These are phyloP conservation scores for Uronychia binucleata DNA, from an alignment of 73 alveolate species.

Conservation along the genomic window DNA sequence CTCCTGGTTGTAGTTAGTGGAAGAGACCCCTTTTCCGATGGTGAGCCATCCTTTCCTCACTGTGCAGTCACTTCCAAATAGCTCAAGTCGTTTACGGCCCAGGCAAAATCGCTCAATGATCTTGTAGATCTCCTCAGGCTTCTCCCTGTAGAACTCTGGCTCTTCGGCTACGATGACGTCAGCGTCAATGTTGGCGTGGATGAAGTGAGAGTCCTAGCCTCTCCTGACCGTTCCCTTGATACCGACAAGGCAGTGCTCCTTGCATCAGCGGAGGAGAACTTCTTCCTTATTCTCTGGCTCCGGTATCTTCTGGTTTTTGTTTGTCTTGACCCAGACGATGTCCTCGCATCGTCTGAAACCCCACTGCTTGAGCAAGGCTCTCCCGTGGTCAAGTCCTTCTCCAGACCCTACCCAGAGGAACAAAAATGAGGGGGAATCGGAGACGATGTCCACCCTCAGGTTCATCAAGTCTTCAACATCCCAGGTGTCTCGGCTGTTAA, in stretches of 20 bases:
- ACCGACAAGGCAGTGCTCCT: slow-evolving; percentile 97
- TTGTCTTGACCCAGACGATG: slow-evolving; percentile 93
- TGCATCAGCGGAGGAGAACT: slow-evolving; percentile 70
- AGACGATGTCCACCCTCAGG: slow-evolving; percentile 80
- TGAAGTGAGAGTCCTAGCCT: slow-evolving; percentile 92
- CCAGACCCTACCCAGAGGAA: slow-evolving; percentile 93
- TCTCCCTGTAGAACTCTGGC: slow-evolving; percentile 10
- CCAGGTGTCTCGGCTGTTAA: slow-evolving; percentile 85
- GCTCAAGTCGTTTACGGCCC: slow-evolving; percentile 83
- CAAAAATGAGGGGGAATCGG: slow-evolving; percentile 87
- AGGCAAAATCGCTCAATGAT: slow-evolving; percentile 96
- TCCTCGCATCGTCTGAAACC: slow-evolving; percentile 97
- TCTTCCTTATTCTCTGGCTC: slow-evolving; percentile 58
- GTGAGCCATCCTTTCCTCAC: slow-evolving; percentile 75
- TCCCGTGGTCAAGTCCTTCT: slow-evolving; percentile 72
- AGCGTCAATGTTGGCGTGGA: slow-evolving; percentile 97
- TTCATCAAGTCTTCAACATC: slow-evolving; percentile 87
- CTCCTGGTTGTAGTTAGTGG: slow-evolving; percentile 48
- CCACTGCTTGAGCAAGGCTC: slow-evolving; percentile 89
- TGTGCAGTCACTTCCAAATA: slow-evolving; percentile 23
- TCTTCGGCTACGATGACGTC: slow-evolving; percentile 91
- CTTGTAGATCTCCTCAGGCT: slow-evolving; percentile 95
- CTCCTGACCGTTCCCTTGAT: slow-evolving; percentile 96
- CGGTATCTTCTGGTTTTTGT: slow-evolving; percentile 15
- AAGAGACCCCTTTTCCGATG: slow-evolving; percentile 53